Percentiles rank a stretch among this genome's conserved stretches.
phyloP scores from a whole-genome alignment of 2,329 filamentous ascomycete species.

The Aspergillus sp. region DNA sequence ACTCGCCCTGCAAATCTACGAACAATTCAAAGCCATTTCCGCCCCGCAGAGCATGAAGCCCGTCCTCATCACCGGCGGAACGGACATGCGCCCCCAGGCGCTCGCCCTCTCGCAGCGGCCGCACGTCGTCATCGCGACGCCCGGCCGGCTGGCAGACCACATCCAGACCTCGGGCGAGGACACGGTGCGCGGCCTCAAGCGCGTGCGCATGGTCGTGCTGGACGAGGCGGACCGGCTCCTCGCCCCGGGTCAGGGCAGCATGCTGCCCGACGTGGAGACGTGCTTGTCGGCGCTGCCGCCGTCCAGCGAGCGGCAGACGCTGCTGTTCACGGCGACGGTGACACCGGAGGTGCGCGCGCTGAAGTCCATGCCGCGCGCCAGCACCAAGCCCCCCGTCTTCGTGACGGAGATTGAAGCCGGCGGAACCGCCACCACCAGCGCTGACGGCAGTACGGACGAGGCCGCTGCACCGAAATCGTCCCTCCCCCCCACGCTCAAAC shows the following conservation, averaged over 20 bases:
- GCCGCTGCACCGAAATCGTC: conserved; percentile 28
- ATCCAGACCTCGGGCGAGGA: conserved; percentile 88
- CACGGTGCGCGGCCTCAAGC: conserved; percentile 75
- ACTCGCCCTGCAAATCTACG: conserved; percentile 90
- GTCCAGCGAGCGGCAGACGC: conserved; percentile 76
- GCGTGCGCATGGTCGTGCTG: conserved; percentile 82
- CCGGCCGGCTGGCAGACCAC: conserved; percentile 88
- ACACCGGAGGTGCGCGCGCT: conserved; percentile 87
- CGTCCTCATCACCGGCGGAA: conserved; percentile 84
- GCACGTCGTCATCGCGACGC: conserved; percentile 91
- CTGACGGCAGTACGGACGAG: conserved; percentile 38
- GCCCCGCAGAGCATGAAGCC: conserved; percentile 83
- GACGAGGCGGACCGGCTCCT: conserved; percentile 94
- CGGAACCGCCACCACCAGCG: conserved; percentile 39
- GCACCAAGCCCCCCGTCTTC: conserved; percentile 73
- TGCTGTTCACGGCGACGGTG: conserved; percentile 93
- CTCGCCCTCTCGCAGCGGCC: conserved; percentile 77
- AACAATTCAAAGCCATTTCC: conserved; percentile 92
- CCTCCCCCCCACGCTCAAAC: conserved; percentile 75
- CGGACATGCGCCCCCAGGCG: conserved; percentile 89
- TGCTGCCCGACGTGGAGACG: conserved; percentile 91
- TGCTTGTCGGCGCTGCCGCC: conserved; percentile 80
- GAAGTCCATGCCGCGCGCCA: conserved; percentile 69
- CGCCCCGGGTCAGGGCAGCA: conserved; percentile 70
- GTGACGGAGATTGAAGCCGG: conserved; percentile 68